These are phyloP conservation scores for Nevesoporus exiguus DNA, from an alignment of 768 basidiomycete genomes.

Conservation along the genomic window DNA sequence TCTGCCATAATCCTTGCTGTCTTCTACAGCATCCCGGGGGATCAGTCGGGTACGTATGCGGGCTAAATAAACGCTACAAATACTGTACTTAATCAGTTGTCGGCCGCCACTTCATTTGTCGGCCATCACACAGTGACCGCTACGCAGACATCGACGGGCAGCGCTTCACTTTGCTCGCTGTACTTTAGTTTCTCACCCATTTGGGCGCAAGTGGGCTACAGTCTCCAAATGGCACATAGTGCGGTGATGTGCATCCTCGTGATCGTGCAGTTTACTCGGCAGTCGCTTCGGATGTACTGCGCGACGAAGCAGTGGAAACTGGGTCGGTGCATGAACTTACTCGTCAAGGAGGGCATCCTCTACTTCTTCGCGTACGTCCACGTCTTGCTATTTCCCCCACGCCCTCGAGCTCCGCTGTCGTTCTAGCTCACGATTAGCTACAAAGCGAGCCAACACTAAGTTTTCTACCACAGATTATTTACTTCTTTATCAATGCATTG, in stretches of 20 bases:
- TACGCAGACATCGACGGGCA: background rate
- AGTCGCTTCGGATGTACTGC: background rate
- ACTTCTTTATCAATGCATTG: background rate
- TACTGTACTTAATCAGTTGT: background rate
- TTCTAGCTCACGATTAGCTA: background rate
- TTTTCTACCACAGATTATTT: background rate
- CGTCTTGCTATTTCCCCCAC: background rate
- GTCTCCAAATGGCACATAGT: background rate
- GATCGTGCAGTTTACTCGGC: background rate
- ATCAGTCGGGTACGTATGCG: background rate
- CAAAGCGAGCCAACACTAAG: background rate
- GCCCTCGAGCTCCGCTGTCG: background rate
- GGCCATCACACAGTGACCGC: background rate
- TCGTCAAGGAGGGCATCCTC: background rate
- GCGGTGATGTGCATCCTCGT: background rate
- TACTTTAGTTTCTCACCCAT: background rate
- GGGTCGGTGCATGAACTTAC: background rate
- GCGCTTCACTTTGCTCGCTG: background rate
- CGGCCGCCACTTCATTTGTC: background rate
- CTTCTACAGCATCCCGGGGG: background rate
- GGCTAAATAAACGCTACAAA: background rate
- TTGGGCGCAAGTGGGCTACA: background rate
- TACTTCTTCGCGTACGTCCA: background rate
- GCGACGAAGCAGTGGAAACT: background rate
- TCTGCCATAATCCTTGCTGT: background rate